Percentiles rank a stretch among this genome's conserved stretches.
Conservation (phyloP, 1,284 basidiomycete species). For the Puccinia hordei region DNA sequence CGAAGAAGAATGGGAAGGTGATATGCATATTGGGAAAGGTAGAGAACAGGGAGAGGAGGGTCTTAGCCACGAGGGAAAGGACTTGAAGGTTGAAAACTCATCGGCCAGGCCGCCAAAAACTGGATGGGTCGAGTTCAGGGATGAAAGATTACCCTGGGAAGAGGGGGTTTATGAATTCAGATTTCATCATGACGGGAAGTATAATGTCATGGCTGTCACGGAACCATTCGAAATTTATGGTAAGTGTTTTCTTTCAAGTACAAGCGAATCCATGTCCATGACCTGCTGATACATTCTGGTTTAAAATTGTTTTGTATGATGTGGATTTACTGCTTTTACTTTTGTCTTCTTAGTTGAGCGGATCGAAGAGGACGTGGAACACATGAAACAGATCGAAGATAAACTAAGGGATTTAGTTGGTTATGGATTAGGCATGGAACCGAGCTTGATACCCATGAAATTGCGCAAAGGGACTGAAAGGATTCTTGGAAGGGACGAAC, state of each 20-base stretch:
- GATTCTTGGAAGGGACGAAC: background rate
- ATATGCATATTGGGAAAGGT: conserved; percentile 67
- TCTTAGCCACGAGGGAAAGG: background rate
- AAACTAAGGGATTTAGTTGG: conserved; percentile 35
- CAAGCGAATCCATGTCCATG: conserved; percentile 65
- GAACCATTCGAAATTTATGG: conserved; percentile 85
- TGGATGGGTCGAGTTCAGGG: conserved; percentile 75
- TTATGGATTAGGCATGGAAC: conserved; percentile 40
- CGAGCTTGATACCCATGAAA: conserved; percentile 27
- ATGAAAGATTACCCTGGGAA: conserved; percentile 79
- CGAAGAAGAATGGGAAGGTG: conserved; percentile 89
- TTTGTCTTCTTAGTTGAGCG: conserved; percentile 31
- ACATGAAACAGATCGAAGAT: conserved; percentile 43
- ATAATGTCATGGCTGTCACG: conserved; percentile 86
- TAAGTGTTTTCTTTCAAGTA: conserved; percentile 61
- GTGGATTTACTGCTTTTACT: background rate
- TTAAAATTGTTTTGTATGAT: conserved; percentile 67
- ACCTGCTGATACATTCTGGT: conserved; percentile 72
- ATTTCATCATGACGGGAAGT: conserved; percentile 68
- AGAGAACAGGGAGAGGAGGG: conserved; percentile 53
- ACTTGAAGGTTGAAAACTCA: conserved; percentile 58
- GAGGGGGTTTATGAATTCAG: conserved; percentile 82
- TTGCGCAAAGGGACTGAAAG: background rate
- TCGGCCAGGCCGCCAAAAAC: conserved; percentile 55
- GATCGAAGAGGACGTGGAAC: conserved; percentile 38